Base-by-base conservation (phyloP, 179 eudicot species). In the Nepenthes alata region DNA sequence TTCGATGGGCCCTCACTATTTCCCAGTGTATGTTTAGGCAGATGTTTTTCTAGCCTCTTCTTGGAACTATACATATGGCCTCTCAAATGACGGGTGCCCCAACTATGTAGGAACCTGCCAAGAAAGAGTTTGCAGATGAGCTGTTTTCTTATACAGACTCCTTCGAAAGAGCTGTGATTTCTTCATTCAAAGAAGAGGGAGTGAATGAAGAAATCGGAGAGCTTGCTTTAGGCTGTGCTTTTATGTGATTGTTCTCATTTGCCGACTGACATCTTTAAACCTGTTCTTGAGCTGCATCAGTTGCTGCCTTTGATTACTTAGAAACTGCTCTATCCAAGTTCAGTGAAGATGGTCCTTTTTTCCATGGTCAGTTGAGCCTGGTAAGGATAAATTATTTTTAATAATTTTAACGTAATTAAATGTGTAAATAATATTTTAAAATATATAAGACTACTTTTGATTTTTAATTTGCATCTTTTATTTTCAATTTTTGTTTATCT, bases 1-100 rank as follows among this genome's bases (percentile, higher is more conserved):
- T 87, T 87, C 63, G 86, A 84, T 82, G 95, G 95, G 48, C 88
- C 88, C 36, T 70, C 83, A 55, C 81, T 87, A 64, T 71, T 61
- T 37, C 83, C 90, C 2, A 71, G 70, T 74, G 90, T 84, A 80
- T 66, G 83, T 47, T 62, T 62, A 37, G 54, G 14, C 11, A 25
- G 0, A 55, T 25, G n/a, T 12, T 11, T n/a, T 50, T 13, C 15
- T 59, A 13, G 12, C 9, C 16, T 62, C 15, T 47, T 55, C 14
- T 58, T 15, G 50, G 14, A 36, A 35, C 37, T 47, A 60, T 6
- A 3, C 55, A 11, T 13, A 10, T 36, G 47, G 37, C n/a, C 49
- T 13, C 51, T 50, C 47, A 52, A 56, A 34, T 71, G 52, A 54
- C n/a, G 58, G 36, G 15, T 13, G 13, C 7, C 51, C 47, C 47